Conservation (phyloP, 2,329 filamentous ascomycete species). For the Cladosporium halotolerans region DNA sequence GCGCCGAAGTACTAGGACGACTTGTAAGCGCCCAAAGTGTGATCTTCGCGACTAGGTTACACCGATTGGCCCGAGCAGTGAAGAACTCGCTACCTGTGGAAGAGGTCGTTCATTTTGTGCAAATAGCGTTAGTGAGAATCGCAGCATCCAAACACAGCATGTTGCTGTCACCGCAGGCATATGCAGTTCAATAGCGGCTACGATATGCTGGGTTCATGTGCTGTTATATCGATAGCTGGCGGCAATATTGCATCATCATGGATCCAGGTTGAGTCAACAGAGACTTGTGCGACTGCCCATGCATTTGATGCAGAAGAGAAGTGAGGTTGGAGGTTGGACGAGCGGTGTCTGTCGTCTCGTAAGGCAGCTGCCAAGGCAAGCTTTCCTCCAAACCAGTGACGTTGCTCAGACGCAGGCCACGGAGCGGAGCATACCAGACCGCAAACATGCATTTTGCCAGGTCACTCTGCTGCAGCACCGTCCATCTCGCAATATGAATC, state of each 20-base stretch:
- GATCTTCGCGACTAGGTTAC: not conserved
- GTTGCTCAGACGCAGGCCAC: not conserved
- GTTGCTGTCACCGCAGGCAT: not conserved
- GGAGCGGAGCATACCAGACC: not conserved
- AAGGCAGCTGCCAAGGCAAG: not conserved
- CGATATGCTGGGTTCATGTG: not conserved
- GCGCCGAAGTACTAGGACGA: constrained; percentile 13
- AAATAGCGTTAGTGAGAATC: no score
- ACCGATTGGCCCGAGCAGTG: not conserved
- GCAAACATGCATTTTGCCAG: not conserved
- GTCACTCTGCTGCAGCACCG: not conserved
- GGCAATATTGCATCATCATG: no score
- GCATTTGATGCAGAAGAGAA: not conserved
- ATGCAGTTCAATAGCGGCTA: not conserved
- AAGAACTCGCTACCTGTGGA: not conserved
- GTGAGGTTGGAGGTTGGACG: not conserved
- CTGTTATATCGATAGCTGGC: no score
- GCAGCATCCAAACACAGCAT: not conserved
- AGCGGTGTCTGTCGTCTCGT: not conserved
- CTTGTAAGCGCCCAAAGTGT: constrained; percentile 6
- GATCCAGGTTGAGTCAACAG: no score
- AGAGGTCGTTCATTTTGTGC: not conserved
- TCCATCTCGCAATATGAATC: not conserved
- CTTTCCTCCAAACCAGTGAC: not conserved
- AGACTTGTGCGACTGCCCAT: no score